Evolutionary conservation across 257 asterid species (phyloP).

Genomic region (Solanum lycopersicoides): DNA sequence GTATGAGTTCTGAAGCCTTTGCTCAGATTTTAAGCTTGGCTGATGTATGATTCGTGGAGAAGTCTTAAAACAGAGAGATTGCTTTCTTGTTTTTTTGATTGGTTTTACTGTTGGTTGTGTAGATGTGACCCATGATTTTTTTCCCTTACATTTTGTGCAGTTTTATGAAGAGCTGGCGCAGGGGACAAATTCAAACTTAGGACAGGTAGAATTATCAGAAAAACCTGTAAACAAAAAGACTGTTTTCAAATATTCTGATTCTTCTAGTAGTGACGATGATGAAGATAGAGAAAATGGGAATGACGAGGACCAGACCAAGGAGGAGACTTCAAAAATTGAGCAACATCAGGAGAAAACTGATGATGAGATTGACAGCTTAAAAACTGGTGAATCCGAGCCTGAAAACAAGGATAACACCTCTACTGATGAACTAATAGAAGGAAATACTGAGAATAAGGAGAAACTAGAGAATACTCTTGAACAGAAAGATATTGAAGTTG

Average conservation of each 20-base stretch:
- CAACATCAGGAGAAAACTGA: background rate
- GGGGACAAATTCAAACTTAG: constrained; percentile 29
- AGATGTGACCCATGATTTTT: background rate
- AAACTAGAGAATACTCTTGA: constrained; percentile 20
- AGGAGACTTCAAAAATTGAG: background rate
- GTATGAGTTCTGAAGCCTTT: background rate
- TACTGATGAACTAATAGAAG: constrained; percentile 19
- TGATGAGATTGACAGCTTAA: constrained; percentile 5
- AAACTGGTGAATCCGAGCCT: constrained; percentile 6
- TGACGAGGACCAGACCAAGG: constrained; percentile 17
- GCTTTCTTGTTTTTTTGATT: background rate
- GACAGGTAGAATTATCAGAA: constrained; percentile 24
- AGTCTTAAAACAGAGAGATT: background rate
- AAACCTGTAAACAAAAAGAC: constrained; percentile 60
- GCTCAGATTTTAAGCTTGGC: background rate
- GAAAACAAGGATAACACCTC: constrained; percentile 19
- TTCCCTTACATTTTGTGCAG: constrained; percentile 20
- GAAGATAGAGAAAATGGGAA: background rate
- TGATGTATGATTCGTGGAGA: background rate
- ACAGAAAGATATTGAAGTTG: constrained; percentile 31
- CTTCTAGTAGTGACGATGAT: constrained; percentile 43
- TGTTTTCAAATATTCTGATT: constrained; percentile 62
- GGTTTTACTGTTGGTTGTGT: background rate
- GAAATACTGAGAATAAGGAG: constrained; percentile 16
- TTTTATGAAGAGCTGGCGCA: constrained; percentile 75